Evolutionary conservation across 108 stramenopile species (phyloP).

Genomic region (Skeletonema costatum): DNA sequence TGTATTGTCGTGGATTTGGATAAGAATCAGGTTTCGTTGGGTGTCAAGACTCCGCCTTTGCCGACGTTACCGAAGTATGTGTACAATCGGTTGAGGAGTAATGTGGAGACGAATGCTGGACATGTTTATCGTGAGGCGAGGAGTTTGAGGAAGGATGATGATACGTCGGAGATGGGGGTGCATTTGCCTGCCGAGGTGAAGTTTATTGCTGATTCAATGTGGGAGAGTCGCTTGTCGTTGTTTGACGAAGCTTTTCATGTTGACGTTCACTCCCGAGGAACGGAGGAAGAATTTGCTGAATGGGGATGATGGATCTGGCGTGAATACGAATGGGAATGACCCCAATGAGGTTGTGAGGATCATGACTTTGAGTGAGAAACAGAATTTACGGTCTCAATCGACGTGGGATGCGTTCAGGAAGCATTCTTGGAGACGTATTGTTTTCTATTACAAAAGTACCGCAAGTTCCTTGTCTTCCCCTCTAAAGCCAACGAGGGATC

Average conservation of each 20-base stretch:
- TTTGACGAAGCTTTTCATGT: constrained; percentile 86
- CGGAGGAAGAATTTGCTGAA: constrained; percentile 47
- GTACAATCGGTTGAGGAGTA: constrained; percentile 65
- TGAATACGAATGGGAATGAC: constrained; percentile 50
- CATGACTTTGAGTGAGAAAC: constrained; percentile 54
- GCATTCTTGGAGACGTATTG: constrained; percentile 88
- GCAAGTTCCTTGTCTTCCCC: constrained; percentile 62
- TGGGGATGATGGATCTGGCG: constrained; percentile 17
- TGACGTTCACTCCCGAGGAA: constrained; percentile 70
- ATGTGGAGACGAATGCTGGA: constrained; percentile 71
- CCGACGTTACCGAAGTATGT: constrained; percentile 71
- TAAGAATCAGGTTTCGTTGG: constrained; percentile 72
- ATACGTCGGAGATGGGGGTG: constrained; percentile 33
- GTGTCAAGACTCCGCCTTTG: constrained; percentile 54
- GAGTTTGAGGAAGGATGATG: constrained; percentile 54
- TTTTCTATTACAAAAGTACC: constrained; percentile 80
- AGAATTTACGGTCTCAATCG: constrained; percentile 63
- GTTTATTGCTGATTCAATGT: constrained; percentile 43
- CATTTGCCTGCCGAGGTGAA: constrained; percentile 23
- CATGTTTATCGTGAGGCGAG: constrained; percentile 78
- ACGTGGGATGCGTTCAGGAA: constrained; percentile 91
- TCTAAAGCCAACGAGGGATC: constrained; percentile 32
- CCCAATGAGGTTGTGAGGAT: constrained; percentile 49
- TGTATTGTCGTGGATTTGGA: constrained; percentile 92
- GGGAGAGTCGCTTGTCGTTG: constrained; percentile 69